Evolutionary conservation across 1,284 basidiomycete species (phyloP), one percentile per base, ranked within the genome.

Genomic region (Flammula alnicola): DNA sequence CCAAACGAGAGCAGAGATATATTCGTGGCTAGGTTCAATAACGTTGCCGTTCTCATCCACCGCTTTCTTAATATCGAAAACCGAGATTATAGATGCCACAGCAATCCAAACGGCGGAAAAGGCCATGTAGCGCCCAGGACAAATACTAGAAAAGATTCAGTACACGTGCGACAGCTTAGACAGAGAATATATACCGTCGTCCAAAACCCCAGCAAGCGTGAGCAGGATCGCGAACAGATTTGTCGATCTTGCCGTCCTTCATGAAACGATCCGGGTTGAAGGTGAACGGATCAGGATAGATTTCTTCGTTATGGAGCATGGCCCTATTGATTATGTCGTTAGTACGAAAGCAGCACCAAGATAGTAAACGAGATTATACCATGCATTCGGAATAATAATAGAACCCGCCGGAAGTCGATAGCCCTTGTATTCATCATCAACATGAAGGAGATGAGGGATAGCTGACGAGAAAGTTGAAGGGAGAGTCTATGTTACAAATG

Each of bases 401-500:
- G 68, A 64, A 11, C 67, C 70, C n/a, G 59, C 58, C 2, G 71
- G 71, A 5, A 75, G 61, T 14, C 59, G 53, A 47, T 71, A 72
- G 4, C 69, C 72, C n/a, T 67, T 59, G 46, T 72, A 74, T n/a
- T 63, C 60, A 31, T 71, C 70, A 12, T 72, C 70, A 8, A 56
- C 54, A 5, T 54, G 48, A 7, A 64, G 38, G 12, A 51, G 31
- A 44, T 69, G 72, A 0, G 68, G 66, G 6, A 69, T 23, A n/a
- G 11, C 54, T 53, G 10, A 4, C 14, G 14, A 22, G 16, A 10
- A 5, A 5, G n/a, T 19, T 12, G 23, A 27, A 19, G 1, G 9
- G 5, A 4, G 4, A 8, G 5, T 6, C 27, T 5, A 11, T 5
- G 26, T 4, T 7, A 10, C 1, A n/a, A 19, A 5, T 10, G 11